Evolutionary conservation across 129 eudicot species (phyloP).

Genomic region (Flaveria brownii): DNA sequence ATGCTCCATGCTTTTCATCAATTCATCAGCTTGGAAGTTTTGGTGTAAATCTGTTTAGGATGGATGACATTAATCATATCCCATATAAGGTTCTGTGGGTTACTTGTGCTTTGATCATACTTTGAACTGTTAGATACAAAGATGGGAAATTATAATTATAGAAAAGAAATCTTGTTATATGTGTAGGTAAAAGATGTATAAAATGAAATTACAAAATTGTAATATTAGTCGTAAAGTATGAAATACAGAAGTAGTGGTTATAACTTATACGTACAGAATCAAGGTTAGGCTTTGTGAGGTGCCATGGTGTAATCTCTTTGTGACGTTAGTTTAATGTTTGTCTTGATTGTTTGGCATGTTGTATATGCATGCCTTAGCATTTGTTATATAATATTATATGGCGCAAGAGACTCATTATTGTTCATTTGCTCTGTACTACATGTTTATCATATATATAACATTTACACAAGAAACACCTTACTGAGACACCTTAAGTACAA

Average conservation of each 20-base stretch:
- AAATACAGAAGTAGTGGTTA: neutral
- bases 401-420: neutral
- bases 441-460: neutral
- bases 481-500: too few relatives aligned
- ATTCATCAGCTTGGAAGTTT: neutral
- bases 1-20: constrained; percentile 9
- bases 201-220: neutral
- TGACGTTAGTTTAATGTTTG: neutral
- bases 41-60: neutral
- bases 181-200: neutral
- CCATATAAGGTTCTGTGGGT: neutral
- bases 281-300: neutral
- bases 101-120: neutral
- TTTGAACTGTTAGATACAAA: neutral
- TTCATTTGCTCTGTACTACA: neutral
- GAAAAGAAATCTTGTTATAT: neutral
- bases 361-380: neutral
- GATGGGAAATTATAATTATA: neutral
- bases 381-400: neutral
- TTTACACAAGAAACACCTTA: too few relatives aligned
- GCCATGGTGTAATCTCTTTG: neutral
- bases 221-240: neutral
- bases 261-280: neutral
- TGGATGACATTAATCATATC: constrained; percentile 12
- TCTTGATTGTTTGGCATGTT: neutral